A percentile compares a stretch with the other conserved stretches of the same genome.
Conservation (phyloP, 352 stramenopile species). For the Phytophthora meadii region DNA sequence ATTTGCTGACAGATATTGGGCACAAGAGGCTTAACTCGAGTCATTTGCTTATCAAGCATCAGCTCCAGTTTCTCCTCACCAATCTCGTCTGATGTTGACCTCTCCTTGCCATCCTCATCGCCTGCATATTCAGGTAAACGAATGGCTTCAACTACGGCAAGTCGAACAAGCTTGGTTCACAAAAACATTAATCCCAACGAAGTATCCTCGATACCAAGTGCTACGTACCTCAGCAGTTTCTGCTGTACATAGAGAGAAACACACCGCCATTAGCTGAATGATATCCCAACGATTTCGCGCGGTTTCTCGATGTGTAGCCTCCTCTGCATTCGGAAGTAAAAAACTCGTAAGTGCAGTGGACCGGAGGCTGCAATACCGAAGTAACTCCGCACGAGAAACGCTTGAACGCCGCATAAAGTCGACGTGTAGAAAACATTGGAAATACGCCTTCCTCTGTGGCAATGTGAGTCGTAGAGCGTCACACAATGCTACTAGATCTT, state of each 20-base stretch:
- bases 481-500: slow-evolving; percentile 60
- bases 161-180: slow-evolving; percentile 32
- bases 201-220: neutral
- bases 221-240: slow-evolving; percentile 34
- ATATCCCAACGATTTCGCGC: slow-evolving; percentile 62
- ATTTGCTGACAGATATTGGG: slow-evolving; percentile 40
- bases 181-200: neutral
- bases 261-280: slow-evolving; percentile 54
- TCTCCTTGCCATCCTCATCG: slow-evolving; percentile 14
- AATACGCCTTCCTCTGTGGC: slow-evolving; percentile 63
- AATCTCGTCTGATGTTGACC: slow-evolving; percentile 7
- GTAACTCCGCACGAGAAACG: slow-evolving; percentile 55
- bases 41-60: slow-evolving; percentile 1
- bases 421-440: slow-evolving; percentile 68
- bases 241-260: slow-evolving; percentile 71
- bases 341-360: slow-evolving; percentile 38
- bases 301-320: slow-evolving; percentile 46
- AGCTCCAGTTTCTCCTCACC: neutral
- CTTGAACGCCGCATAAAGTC: slow-evolving; percentile 64
- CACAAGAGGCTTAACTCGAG: neutral
- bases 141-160: slow-evolving; percentile 31
- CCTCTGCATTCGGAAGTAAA: slow-evolving; percentile 42
- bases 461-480: slow-evolving; percentile 61
- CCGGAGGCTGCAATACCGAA: slow-evolving; percentile 64
- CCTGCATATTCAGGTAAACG: neutral